A percentile compares a stretch with the other conserved stretches of the same genome.
These are phyloP conservation scores for Neurospora sp. DNA, from an alignment of 2,329 filamentous ascomycete genomes.

Conservation along the genomic window DNA sequence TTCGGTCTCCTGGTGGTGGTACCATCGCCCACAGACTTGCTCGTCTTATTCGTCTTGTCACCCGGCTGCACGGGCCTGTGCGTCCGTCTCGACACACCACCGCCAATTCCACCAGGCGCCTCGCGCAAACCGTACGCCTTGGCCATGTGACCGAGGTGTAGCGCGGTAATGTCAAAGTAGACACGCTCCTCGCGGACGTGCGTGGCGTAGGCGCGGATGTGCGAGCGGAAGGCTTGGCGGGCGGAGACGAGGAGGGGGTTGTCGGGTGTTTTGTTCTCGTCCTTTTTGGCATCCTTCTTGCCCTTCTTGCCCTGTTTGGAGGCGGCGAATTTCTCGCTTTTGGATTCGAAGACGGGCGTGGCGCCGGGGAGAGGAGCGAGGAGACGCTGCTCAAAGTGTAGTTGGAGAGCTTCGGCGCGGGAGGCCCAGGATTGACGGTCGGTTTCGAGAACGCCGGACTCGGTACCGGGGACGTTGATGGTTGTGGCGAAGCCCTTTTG, in stretches of 20 bases:
- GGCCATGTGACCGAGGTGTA: conserved; percentile 86
- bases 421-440: conserved; percentile 33
- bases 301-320: conserved; percentile 6
- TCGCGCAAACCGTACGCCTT: conserved; percentile 90
- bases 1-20: conserved; percentile 24
- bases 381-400: conserved; percentile 50
- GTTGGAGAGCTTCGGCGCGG: conserved; percentile 45
- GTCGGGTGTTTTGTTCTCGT: conserved; percentile 29
- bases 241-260: conserved; percentile 67
- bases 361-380: conserved; percentile 24
- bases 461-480: conserved; percentile 47
- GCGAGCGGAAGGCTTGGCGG: conserved; percentile 77
- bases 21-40: conserved; percentile 14
- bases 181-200: conserved; percentile 75
- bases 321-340: conserved; percentile 22
- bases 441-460: conserved; percentile 47
- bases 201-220: conserved; percentile 90
- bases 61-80: conserved; percentile 25
- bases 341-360: conserved; percentile 6
- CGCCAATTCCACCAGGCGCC: conserved; percentile 71
- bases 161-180: conserved; percentile 83
- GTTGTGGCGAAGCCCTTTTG: conserved; percentile 55
- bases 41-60: background rate
- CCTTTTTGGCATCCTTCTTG: conserved; percentile 5
- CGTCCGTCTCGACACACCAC: conserved; percentile 38